A percentile compares a stretch with the other conserved stretches of the same genome.
These are phyloP conservation scores for Dactylis glomerata DNA, from an alignment of 176 grass and related monocot genomes.

Conservation along the genomic window DNA sequence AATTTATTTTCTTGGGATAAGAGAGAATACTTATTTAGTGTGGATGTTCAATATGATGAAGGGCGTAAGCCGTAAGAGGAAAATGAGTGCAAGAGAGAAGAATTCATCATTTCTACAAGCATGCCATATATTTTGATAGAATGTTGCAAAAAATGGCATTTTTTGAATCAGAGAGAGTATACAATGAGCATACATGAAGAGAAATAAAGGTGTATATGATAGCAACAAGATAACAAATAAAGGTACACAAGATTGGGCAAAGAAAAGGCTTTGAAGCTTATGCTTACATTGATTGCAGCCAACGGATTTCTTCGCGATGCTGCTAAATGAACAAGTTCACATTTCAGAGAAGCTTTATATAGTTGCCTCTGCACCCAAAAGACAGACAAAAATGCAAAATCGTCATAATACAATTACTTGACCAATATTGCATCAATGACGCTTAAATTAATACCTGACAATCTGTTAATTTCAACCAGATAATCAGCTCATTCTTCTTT, in stretches of 20 bases:
- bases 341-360: conserved; percentile 92
- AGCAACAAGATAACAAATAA: conserved; percentile 28
- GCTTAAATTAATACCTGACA: conserved; percentile 54
- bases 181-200: neutral
- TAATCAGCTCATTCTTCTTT: conserved; percentile 75
- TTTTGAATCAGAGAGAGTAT: neutral
- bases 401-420: conserved; percentile 9
- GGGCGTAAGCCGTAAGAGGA: neutral
- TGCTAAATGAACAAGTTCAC: conserved; percentile 61
- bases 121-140: neutral
- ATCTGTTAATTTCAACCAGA: conserved; percentile 86
- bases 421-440: neutral
- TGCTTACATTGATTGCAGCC: conserved; percentile 64
- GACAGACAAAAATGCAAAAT: neutral
- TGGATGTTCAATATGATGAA: neutral
- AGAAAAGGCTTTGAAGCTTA: conserved; percentile 15
- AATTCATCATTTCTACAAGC: neutral
- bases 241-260: conserved; percentile 9
- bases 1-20: neutral
- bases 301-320: conserved; percentile 52
- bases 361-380: conserved; percentile 67
- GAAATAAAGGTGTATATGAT: neutral
- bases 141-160: neutral
- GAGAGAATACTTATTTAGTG: neutral
- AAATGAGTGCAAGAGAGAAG: neutral